These are phyloP conservation scores for Brasenia schreberi DNA, from an alignment of 164 flowering plant genomes.

Conservation along the genomic window DNA sequence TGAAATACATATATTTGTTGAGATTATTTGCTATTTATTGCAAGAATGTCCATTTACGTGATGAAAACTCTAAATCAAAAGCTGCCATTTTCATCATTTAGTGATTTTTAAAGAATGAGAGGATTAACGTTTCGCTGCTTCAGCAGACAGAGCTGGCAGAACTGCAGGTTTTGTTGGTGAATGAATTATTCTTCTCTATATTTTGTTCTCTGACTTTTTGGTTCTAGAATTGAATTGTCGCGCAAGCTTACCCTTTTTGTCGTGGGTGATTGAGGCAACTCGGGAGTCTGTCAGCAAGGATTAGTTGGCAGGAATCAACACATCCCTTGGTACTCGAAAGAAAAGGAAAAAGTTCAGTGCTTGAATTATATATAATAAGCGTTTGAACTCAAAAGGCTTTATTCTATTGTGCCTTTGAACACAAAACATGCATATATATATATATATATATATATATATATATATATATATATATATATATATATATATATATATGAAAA, in stretches of 20 bases:
- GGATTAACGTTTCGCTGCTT: not conserved
- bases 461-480: too few species aligned
- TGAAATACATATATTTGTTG: not conserved
- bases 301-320: not conserved
- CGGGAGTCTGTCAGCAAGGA: not conserved
- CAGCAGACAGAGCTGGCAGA: not conserved
- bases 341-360: too few species aligned
- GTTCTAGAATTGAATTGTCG: not conserved
- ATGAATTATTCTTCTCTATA: not conserved
- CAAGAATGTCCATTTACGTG: not conserved
- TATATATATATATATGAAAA: too few species aligned
- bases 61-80: conserved; percentile 1
- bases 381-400: too few species aligned
- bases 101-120: not conserved
- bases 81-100: not conserved
- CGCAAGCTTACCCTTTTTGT: not conserved
- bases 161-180: not conserved
- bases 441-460: too few species aligned
- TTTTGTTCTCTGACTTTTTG: not conserved
- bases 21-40: not conserved
- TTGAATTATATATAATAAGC: too few species aligned
- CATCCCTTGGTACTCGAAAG: not conserved
- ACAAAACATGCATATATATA: too few species aligned
- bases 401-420: too few species aligned
- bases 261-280: not conserved